Percentiles rank a stretch among this genome's conserved stretches.
Conservation (phyloP, 495 filamentous ascomycete genomes). For the Penicillium crystallinum region DNA sequence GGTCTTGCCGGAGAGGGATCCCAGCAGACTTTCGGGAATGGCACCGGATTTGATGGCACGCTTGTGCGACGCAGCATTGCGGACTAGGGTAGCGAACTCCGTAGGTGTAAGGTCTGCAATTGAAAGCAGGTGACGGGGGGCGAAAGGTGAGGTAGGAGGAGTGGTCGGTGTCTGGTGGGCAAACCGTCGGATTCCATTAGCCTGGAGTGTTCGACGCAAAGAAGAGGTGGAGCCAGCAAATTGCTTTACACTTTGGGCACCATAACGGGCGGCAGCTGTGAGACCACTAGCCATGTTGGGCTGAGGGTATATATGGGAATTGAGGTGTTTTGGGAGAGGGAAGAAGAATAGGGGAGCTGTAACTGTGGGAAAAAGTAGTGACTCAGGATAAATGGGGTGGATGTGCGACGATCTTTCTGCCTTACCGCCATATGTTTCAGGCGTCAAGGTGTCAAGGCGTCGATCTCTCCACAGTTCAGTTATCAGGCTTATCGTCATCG, state of each 20-base stretch:
- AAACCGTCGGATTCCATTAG: slow-evolving; percentile 35
- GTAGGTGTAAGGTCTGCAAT: slow-evolving; percentile 75
- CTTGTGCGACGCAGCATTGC: slow-evolving; percentile 74
- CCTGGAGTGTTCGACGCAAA: slow-evolving; percentile 30
- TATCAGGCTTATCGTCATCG: slow-evolving; percentile 26
- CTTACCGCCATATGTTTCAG: slow-evolving; percentile 4
- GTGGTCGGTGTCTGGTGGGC: slow-evolving; percentile 30
- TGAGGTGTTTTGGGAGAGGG: slow-evolving; percentile 8
- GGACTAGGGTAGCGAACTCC: slow-evolving; percentile 76
- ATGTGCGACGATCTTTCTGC: slow-evolving; percentile 7
- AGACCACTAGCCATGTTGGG: slow-evolving; percentile 33
- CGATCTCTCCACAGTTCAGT: slow-evolving; percentile 17
- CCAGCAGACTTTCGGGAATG: slow-evolving; percentile 51
- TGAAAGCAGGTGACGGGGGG: slow-evolving; percentile 80
- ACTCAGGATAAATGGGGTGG: slow-evolving; percentile 13
- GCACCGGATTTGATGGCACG: slow-evolving; percentile 66
- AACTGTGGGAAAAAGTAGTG: slow-evolving; percentile 7
- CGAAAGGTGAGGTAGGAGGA: slow-evolving; percentile 43
- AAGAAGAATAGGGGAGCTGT: not conserved
- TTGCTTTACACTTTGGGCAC: slow-evolving; percentile 30
- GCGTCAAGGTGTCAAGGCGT: slow-evolving; percentile 5
- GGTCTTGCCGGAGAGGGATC: slow-evolving; percentile 64
- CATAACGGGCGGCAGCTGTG: slow-evolving; percentile 53
- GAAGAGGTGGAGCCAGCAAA: slow-evolving; percentile 28
- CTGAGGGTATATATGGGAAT: not conserved